These are phyloP conservation scores for Aspergillus thermomutatus DNA, from an alignment of 2,329 filamentous ascomycete species.

Conservation along the genomic window DNA sequence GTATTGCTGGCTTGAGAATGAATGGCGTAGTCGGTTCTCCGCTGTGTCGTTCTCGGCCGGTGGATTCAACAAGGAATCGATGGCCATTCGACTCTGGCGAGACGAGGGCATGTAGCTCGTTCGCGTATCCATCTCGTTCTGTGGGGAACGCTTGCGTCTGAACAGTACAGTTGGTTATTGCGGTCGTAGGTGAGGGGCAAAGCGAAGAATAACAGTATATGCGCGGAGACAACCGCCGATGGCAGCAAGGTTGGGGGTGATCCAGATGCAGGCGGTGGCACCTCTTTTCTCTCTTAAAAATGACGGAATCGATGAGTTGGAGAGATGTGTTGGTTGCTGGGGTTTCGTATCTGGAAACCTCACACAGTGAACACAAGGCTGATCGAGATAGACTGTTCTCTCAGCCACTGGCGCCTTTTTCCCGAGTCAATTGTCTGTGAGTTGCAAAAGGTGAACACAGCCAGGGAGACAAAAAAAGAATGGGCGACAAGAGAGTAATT, in stretches of 20 bases:
- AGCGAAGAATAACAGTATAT: background rate
- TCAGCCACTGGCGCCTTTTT: constrained; percentile 3
- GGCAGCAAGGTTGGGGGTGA: background rate
- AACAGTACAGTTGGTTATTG: background rate
- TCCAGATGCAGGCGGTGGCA: background rate
- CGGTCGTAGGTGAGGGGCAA: background rate
- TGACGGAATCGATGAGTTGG: background rate
- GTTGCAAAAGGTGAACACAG: background rate
- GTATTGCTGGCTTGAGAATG: constrained; percentile 19
- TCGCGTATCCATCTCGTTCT: background rate
- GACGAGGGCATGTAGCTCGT: constrained; percentile 18
- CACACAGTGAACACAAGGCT: constrained; percentile 1
- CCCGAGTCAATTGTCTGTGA: background rate
- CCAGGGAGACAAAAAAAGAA: background rate
- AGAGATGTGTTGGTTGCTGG: background rate
- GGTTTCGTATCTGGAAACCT: background rate
- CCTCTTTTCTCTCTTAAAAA: background rate
- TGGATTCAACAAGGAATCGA: constrained; percentile 34
- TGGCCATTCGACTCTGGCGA: constrained; percentile 32
- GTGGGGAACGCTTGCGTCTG: background rate
- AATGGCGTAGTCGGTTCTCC: constrained; percentile 12
- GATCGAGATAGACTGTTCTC: constrained; percentile 1
- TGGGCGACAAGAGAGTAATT: background rate
- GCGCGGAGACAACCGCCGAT: background rate
- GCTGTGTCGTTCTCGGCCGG: constrained; percentile 19